Base-by-base conservation (phyloP, 257 asterid species). In the Nicotiana undulata region DNA sequence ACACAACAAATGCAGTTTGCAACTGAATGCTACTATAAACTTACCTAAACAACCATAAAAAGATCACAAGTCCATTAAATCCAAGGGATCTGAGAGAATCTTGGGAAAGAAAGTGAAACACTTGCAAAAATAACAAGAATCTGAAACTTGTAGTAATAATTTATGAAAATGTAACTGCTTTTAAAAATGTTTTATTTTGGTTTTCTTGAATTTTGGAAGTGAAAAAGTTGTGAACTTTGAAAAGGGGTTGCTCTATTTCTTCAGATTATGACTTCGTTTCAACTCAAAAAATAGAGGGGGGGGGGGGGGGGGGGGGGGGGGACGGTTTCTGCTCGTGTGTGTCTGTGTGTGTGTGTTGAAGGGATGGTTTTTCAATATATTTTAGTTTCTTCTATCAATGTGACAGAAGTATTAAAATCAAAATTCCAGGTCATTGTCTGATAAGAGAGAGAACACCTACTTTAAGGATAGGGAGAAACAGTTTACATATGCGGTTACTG, bases 41-140 rank as follows among this genome's bases (percentile, higher is more conserved):
- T 85, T 82, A 87, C 89, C 87, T 75, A n/a, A 22, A 61, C 70
- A 82, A 77, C 79, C 83, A 37, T 58, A 22, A 17, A 82, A 70
- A 49, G 83, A 82, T 87, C 87, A 85, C 56, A 85, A 82, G 72
- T 65, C 83, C 88, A 85, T 85, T 40, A 82, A 80, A 80, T 83
- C 79, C 53, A 66, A 84, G 85, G 85, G 90, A 87, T 87, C 90
- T 87, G 87, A 77, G 12, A 55, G 81, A 24, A 52, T 81, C 66
- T 84, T 72, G 32, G 59, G 75, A 81, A 24, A 68, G 81, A 66
- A 44, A 34, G 37, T 1, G 3, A 22, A 13, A 74, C 61, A 74
- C 77, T 44, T 70, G 4, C 59, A 22, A 70, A 13, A 70, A 59
- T 6, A 70, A 44, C 77, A 70, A 70, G 59, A 70, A 44, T 22